A percentile compares a stretch with the other conserved stretches of the same genome.
phyloP scores from a whole-genome alignment of 306 rosid genomes.

The Arachis hypogaea region DNA sequence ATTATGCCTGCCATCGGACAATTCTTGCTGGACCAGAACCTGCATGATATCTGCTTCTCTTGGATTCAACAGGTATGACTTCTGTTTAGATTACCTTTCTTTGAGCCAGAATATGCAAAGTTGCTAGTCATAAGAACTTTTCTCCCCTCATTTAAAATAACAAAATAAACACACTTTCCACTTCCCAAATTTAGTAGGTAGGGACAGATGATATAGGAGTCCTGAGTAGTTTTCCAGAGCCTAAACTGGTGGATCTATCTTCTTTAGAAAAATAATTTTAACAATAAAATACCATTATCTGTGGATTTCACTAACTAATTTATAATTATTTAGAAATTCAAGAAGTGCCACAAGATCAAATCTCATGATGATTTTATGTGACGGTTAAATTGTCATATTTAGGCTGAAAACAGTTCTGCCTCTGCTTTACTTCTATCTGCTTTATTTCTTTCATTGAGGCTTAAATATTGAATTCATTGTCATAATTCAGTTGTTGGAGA shows the following conservation, averaged over 20 bases:
- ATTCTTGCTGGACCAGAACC: conserved; percentile 73
- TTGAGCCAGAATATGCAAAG: conserved; percentile 22
- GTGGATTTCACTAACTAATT: conserved; percentile 12
- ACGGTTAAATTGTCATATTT: background rate
- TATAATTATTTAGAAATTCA: background rate
- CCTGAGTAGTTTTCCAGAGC: too few species aligned
- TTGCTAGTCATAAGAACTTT: background rate
- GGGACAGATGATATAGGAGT: conserved; percentile 12
- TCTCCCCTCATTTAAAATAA: background rate
- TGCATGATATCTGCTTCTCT: conserved; percentile 80
- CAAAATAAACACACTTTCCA: background rate
- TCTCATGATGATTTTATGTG: conserved; percentile 21
- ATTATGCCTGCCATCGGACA: conserved; percentile 73
- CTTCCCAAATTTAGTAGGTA: conserved; percentile 14
- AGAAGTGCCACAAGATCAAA: conserved; percentile 10
- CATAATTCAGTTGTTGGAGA: conserved; percentile 76
- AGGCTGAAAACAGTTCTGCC: too few species aligned
- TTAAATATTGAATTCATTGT: conserved; percentile 20
- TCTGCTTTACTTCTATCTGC: too few species aligned
- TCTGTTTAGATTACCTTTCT: conserved; percentile 16
- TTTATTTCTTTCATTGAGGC: conserved; percentile 20
- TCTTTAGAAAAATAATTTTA: conserved; percentile 22
- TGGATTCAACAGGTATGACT: conserved; percentile 92
- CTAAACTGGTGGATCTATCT: conserved; percentile 11
- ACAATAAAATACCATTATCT: background rate